Evolutionary conservation across 768 basidiomycete genomes (phyloP), one percentile per base, ranked within the genome.

Genomic region (Rhizopogon vulgaris): DNA sequence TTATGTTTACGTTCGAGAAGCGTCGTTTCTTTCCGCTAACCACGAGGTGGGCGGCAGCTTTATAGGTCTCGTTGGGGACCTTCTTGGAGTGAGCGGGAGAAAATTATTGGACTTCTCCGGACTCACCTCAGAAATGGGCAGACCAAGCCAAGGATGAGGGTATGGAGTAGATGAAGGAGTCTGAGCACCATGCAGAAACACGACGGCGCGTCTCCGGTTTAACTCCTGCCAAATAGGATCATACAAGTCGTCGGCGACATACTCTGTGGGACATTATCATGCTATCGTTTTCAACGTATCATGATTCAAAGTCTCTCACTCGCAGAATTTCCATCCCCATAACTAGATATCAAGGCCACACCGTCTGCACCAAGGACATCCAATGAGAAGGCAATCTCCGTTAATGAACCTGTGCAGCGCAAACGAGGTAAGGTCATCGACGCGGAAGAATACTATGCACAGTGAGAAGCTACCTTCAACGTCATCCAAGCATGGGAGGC

Each of bases 21-120:
- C 73, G 78, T 39, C 85, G 81, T 64, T 84, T 87, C 60, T 73
- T 78, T 41, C 85, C 84, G 0, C 84, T 78, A 22, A 89, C 81
- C 41, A 90, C 85, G 43, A 90, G 76, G 61, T 87, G 84, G 3
- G 86, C 81, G 32, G 86, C 86, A 1, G 85, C 88, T 69, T 88
- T 89, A 73, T 81, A 88, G 0, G 87, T 90, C 66, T 90, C 87
- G 62, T 87, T 84, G 6, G 87, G 87, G 0, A 87, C 85, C 87
- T 89, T 51, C 51, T 38, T 37, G 39, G 37, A 48, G 52, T 52
- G 4, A 14, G 25, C 37, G 11, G 34, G 22, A 49, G 41, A 45
- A 24, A n/a, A 30, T 53, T 40, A 47, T 51, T 52, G 45, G 54
- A 42, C 17, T 37, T 39, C 46, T 25, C 18, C 15, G 28, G 30